Evolutionary conservation across 306 rosid genomes (phyloP), one percentile per base, ranked within the genome.

Genomic region (Luffa aegyptiaca): DNA sequence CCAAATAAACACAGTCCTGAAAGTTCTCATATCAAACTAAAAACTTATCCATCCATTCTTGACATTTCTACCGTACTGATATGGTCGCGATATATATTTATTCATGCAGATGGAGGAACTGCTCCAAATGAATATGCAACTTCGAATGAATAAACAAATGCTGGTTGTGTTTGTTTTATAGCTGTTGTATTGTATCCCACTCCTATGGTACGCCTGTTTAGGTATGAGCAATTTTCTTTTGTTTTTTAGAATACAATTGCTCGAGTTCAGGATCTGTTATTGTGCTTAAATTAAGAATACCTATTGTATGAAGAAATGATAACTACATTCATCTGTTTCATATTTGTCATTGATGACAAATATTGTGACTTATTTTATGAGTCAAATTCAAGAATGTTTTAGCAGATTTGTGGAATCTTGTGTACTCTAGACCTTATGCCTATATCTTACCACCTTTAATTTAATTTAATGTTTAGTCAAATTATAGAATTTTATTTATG

Each of bases 191-290:
- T 20, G 78, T 33, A 74, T 52, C 59, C 35, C 44, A 49, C 21
- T 72, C 44, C 8, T 48, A 59, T 31, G 13, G 77, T 31, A 72
- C 49, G 44, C 37, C 55, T 70, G 41, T 33, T 2, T 73, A 31
- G 61, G 78, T 71, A 71, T 75, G 79, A 75, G 79, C 63, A 75
- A 75, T 75, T 36, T 75, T 75, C 49, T 75, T 51, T 35, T 53
- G 64, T 75, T 75, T 75, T 52, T 75, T 52, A 71, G 79, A 75
- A 75, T 33, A 36, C 18, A 35, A 75, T 75, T 75, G 79, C 63
- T 75, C 78, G 3, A 61, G 31, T 73, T 45, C 14, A 9, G 46
- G 78, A 49, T 75, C 2, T 8, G 45, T 75, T 75, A 53, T 36
- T 53, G 46, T 75, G 79, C 64, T 36, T 52, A 51, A 33, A 16